phyloP scores from a whole-genome alignment of 768 basidiomycete genomes.

The Hericium coralloides region DNA sequence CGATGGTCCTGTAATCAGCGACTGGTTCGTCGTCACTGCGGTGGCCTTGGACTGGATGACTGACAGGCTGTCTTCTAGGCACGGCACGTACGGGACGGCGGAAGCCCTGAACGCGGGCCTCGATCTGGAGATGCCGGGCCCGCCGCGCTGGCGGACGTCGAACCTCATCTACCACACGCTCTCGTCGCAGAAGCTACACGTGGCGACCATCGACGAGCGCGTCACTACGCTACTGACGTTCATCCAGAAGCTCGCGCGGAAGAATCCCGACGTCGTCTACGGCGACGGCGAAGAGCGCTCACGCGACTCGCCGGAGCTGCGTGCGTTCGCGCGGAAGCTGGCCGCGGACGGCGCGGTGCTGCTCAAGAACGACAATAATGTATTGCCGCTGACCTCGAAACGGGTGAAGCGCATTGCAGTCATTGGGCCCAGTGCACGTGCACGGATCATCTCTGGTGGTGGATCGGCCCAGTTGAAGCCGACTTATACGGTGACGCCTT shows the following conservation, averaged over 20 bases:
- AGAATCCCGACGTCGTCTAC: conserved; percentile 51
- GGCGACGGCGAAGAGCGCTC: conserved; percentile 53
- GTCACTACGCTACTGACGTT: conserved; percentile 43
- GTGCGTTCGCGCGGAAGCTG: conserved; percentile 44
- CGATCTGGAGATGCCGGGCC: conserved; percentile 40
- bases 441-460: conserved; percentile 61
- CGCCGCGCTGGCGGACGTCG: conserved; percentile 29
- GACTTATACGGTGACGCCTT: conserved; percentile 57
- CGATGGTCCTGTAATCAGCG: conserved; percentile 38
- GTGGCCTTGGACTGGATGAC: not conserved
- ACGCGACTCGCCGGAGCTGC: conserved; percentile 41
- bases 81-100: conserved; percentile 34
- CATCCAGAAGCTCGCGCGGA: conserved; percentile 46
- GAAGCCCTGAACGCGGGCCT: conserved; percentile 37
- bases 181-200: conserved; percentile 41
- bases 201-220: conserved; percentile 39
- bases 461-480: conserved; percentile 65
- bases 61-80: conserved; percentile 17
- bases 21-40: conserved; percentile 26
- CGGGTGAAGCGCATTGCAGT: conserved; percentile 44
- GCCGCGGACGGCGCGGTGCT: conserved; percentile 59
- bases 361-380: conserved; percentile 46
- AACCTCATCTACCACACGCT: conserved; percentile 31
- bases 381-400: conserved; percentile 41
- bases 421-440: conserved; percentile 63